phyloP scores from a whole-genome alignment of 2,329 filamentous ascomycete species.

The Sporothrix brasiliensis region DNA sequence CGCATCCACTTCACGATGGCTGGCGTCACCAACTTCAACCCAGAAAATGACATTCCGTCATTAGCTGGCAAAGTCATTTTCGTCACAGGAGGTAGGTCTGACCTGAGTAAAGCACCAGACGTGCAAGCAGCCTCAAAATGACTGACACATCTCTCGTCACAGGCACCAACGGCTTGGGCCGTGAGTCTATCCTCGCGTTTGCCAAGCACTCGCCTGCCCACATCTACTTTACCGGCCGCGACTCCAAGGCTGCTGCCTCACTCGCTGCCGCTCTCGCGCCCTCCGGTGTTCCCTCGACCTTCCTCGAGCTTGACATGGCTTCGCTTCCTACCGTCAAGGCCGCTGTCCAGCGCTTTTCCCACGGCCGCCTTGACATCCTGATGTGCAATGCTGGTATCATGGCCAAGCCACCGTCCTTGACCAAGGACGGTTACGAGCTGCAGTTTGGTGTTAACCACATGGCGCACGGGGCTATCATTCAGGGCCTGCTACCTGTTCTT shows the following conservation, averaged over 20 bases:
- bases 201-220: constrained; percentile 45
- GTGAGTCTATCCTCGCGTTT: constrained; percentile 49
- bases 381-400: constrained; percentile 53
- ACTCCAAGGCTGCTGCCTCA: constrained; percentile 43
- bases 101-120: background rate
- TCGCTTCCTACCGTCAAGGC: constrained; percentile 46
- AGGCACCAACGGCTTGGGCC: constrained; percentile 53
- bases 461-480: constrained; percentile 49
- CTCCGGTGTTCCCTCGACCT: constrained; percentile 36
- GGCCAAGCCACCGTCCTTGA: constrained; percentile 43
- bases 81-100: constrained; percentile 48
- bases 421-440: constrained; percentile 50
- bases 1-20: background rate
- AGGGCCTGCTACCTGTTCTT: constrained; percentile 41
- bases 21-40: constrained; percentile 39
- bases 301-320: constrained; percentile 49
- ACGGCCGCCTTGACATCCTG: constrained; percentile 49
- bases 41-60: constrained; percentile 45
- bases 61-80: constrained; percentile 50
- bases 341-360: constrained; percentile 42
- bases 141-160: background rate
- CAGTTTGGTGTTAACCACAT: constrained; percentile 53
- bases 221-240: constrained; percentile 45
- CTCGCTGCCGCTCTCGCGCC: constrained; percentile 41
- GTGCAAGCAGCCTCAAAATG: background rate